Base-by-base conservation (phyloP, 768 basidiomycete genomes). In the Lactarius sanguifluus region DNA sequence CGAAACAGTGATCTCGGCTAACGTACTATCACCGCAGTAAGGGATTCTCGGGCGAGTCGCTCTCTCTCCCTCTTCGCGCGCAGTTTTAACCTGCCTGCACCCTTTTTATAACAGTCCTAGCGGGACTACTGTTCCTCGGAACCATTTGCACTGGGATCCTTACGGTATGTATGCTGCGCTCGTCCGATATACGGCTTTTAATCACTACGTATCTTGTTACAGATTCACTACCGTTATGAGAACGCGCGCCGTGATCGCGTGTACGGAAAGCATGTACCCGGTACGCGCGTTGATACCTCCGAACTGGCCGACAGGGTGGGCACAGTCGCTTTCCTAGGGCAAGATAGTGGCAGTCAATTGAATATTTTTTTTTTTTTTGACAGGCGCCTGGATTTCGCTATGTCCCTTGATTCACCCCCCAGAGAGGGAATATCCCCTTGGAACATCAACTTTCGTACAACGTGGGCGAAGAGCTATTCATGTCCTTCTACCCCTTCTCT, bases 341-440 rank as follows among this genome's bases (percentile, higher is more conserved):
- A 8, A 16, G 34, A 34, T 34, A n/a, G 6, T 30, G 28, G 60
- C 10, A 15, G 23, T 16, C 25, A 16, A 45, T 43, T 13, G 54
- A 57, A 30, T 30, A n/a, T 30, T 30, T 30, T n/a, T 13, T 32
- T 13, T 50, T 50, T 50, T 50, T 15, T 57, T 59, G 57, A 57
- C 64, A 88, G 87, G 85, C 87, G 0, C 83, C 84, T 3, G 77
- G 78, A 23, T 89, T 89, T 78, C 84, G 87, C 61, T 89, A 89
- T 66, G 71, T 84, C 40, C 73, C 72, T 2, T 80, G 66, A 72
- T 30, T 43, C 20, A 20, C 18, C 28, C 23, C 54, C 38, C 20
- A 41, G 55, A 47, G 28, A 36, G 5, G 30, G 20, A 13, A 59
- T 41, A 38, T 5, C 2, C 57, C 36, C 16, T 18, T 16, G 18